These are phyloP conservation scores for Arachis stenosperma DNA, from an alignment of 306 rosid genomes.

Conservation along the genomic window DNA sequence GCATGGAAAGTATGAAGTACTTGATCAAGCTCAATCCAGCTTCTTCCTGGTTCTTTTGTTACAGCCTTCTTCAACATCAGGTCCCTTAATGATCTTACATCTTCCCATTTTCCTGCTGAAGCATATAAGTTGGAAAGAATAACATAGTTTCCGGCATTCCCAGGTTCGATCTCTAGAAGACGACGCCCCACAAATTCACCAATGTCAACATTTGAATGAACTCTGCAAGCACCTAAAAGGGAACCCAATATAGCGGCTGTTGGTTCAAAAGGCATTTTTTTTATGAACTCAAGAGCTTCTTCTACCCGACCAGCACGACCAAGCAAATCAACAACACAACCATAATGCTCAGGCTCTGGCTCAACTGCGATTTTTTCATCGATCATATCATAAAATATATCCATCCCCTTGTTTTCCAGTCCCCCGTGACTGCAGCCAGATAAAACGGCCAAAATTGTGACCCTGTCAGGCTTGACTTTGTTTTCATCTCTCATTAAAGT, in stretches of 20 bases:
- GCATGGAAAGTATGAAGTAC: conserved; percentile 81
- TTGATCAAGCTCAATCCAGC: conserved; percentile 85
- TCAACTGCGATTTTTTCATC: conserved; percentile 53
- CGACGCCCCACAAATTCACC: conserved; percentile 67
- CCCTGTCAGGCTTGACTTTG: conserved; percentile 66
- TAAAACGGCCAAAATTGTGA: conserved; percentile 83
- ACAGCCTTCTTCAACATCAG: conserved; percentile 69
- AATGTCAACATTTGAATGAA: conserved; percentile 66
- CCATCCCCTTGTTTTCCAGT: conserved; percentile 68
- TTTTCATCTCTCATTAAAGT: conserved; percentile 65
- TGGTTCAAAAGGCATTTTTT: conserved; percentile 65
- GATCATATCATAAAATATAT: conserved; percentile 66
- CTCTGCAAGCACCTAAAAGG: conserved; percentile 82
- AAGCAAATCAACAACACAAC: conserved; percentile 87
- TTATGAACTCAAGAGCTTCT: conserved; percentile 70
- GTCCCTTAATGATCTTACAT: conserved; percentile 64
- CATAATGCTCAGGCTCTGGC: conserved; percentile 80
- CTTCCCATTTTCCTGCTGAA: conserved; percentile 89
- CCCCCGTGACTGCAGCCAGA: conserved; percentile 95
- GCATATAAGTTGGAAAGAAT: conserved; percentile 89
- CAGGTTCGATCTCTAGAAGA: conserved; percentile 81
- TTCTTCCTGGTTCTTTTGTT: conserved; percentile 80
- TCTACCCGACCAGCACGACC: conserved; percentile 75
- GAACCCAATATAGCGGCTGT: conserved; percentile 88
- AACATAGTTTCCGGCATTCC: conserved; percentile 85